Evolutionary conservation across 2,329 filamentous ascomycete genomes (phyloP).

Genomic region (Trichoderma sp.): DNA sequence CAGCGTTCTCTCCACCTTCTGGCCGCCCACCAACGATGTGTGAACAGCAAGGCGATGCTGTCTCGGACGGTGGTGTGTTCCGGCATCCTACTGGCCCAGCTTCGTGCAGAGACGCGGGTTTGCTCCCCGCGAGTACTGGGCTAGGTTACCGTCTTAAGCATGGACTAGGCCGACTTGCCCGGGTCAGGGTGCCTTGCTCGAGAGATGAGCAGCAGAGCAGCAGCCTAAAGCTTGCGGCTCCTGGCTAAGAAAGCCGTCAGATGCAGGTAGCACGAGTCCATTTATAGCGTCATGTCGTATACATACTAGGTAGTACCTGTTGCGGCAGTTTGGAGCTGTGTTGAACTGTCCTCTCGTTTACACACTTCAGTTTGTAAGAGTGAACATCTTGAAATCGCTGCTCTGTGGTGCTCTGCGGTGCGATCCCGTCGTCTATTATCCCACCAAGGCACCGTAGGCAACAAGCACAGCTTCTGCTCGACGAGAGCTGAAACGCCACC

Average conservation of each 20-base stretch:
- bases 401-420: not conserved
- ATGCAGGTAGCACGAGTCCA: not conserved
- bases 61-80: not conserved
- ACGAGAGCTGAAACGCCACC: not conserved
- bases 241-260: not conserved
- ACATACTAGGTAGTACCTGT: no score
- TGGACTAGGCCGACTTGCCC: not conserved
- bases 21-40: not conserved
- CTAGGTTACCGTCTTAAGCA: not conserved
- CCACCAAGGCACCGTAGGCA: not conserved
- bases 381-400: not conserved
- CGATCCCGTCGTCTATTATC: not conserved
- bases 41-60: not conserved
- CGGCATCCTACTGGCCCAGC: not conserved
- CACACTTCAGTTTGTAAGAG: not conserved
- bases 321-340: not conserved
- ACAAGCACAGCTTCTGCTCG: not conserved
- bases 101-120: not conserved
- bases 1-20: not conserved
- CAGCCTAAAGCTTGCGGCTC: conserved; percentile 6
- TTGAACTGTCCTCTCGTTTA: not conserved
- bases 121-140: not conserved
- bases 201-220: conserved; percentile 1
- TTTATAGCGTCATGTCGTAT: conserved; percentile 2
- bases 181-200: conserved; percentile 6